Conservation (phyloP, 2,329 filamentous ascomycete genomes). For the Ascochyta koolunga region DNA sequence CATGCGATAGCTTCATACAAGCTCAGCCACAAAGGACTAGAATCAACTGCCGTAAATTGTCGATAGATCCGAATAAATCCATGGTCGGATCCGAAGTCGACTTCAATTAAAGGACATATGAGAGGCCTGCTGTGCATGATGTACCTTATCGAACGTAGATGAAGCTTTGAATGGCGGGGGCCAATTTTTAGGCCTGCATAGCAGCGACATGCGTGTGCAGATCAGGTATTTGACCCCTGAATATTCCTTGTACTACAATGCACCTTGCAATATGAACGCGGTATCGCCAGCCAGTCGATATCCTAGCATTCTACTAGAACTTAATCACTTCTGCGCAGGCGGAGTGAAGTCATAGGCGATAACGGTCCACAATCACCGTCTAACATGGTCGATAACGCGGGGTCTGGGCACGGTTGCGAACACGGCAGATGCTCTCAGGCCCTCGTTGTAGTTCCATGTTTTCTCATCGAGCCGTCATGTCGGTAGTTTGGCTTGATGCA, state of each 20-base stretch:
- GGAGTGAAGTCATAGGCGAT: background rate
- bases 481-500: conserved; percentile 4
- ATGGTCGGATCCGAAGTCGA: background rate
- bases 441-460: background rate
- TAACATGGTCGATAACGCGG: conserved; percentile 3
- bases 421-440: conserved; percentile 9
- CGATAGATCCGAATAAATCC: background rate
- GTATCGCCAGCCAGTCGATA: background rate
- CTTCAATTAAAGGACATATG: background rate
- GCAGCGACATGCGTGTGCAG: background rate
- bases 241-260: background rate
- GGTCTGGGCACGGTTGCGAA: conserved; percentile 4
- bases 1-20: conserved; percentile 1
- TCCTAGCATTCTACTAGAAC: background rate
- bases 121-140: background rate
- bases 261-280: background rate
- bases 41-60: background rate
- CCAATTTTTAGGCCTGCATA: background rate
- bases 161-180: background rate
- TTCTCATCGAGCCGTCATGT: background rate
- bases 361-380: background rate
- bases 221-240: background rate
- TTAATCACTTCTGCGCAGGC: background rate
- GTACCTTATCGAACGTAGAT: background rate
- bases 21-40: conserved; percentile 1